Conservation (phyloP, 352 stramenopile species). For the Achlya hypogyna region DNA sequence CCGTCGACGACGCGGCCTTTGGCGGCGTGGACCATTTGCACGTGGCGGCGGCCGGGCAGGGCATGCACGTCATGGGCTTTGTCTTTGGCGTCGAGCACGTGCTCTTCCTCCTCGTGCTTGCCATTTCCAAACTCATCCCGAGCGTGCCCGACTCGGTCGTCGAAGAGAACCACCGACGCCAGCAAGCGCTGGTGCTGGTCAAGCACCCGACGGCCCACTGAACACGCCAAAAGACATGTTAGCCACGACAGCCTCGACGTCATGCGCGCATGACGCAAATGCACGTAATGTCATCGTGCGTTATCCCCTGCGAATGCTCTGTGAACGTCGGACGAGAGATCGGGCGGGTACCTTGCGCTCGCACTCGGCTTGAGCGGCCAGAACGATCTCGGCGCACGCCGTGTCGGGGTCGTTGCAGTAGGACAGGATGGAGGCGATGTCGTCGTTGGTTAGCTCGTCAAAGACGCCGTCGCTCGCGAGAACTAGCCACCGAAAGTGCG, state of each 20-base stretch:
- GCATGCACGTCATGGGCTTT: constrained; percentile 23
- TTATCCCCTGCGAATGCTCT: not conserved
- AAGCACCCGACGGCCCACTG: no score
- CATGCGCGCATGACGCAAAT: not conserved
- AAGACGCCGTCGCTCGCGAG: not conserved
- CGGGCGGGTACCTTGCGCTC: not conserved
- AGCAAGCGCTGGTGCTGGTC: not conserved
- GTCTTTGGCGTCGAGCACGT: constrained; percentile 28
- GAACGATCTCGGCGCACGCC: not conserved
- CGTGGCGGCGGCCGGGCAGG: constrained; percentile 21
- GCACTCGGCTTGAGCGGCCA: not conserved
- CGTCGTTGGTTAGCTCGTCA: constrained; percentile 2
- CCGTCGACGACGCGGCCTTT: constrained; percentile 2
- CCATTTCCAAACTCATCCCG: constrained; percentile 26
- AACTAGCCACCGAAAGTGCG: not conserved
- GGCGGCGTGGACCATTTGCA: constrained; percentile 21
- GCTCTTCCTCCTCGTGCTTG: constrained; percentile 26
- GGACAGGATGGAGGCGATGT: not conserved
- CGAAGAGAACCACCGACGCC: constrained; percentile 6
- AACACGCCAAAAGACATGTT: no score
- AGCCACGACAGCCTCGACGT: no score
- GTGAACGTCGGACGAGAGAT: not conserved
- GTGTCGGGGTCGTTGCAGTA: constrained; percentile 7
- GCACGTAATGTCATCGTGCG: not conserved
- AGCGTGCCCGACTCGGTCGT: constrained; percentile 20